Percentiles rank a stretch among this genome's conserved stretches.
Conservation (phyloP, 2,329 filamentous ascomycete genomes). For the Penicillium sp. region DNA sequence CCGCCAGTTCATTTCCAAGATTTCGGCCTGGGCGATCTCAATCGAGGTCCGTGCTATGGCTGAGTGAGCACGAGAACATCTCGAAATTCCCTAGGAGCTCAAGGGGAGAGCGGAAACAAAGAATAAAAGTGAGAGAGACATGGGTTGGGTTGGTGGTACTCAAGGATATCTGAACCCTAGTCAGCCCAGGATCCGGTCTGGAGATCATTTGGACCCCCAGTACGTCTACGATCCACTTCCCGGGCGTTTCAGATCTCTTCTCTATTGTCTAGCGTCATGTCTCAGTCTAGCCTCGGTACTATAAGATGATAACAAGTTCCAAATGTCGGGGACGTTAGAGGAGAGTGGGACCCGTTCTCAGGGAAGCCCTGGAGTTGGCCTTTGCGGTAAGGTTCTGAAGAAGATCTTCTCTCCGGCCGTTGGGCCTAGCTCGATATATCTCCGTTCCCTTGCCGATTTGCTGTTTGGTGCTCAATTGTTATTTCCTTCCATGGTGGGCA, state of each 20-base stretch:
- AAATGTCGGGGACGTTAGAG: conserved; percentile 5
- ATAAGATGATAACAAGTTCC: background rate
- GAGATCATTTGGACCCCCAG: conserved; percentile 3
- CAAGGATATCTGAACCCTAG: conserved; percentile 22
- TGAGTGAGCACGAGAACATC: background rate
- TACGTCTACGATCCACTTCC: conserved; percentile 20
- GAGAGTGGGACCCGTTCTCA: background rate
- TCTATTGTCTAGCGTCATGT: conserved; percentile 13
- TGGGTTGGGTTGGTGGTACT: conserved; percentile 13
- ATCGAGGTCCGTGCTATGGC: conserved; percentile 2
- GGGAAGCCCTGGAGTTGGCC: background rate
- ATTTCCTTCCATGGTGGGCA: background rate
- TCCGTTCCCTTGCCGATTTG: background rate
- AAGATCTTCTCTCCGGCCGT: background rate
- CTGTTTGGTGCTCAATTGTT: background rate
- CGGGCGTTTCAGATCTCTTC: conserved; percentile 21
- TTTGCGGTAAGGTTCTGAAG: background rate
- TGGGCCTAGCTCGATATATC: background rate
- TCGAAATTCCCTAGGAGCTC: background rate
- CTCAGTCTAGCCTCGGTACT: conserved; percentile 13
- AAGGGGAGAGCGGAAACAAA: background rate
- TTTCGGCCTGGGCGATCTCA: conserved; percentile 4
- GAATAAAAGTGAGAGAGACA: conserved; percentile 5
- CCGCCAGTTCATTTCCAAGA: conserved; percentile 11
- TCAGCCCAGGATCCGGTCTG: conserved; percentile 14